Evolutionary conservation across 192 early-diverging fungal species (phyloP).

Genomic region (Backusella luteola): DNA sequence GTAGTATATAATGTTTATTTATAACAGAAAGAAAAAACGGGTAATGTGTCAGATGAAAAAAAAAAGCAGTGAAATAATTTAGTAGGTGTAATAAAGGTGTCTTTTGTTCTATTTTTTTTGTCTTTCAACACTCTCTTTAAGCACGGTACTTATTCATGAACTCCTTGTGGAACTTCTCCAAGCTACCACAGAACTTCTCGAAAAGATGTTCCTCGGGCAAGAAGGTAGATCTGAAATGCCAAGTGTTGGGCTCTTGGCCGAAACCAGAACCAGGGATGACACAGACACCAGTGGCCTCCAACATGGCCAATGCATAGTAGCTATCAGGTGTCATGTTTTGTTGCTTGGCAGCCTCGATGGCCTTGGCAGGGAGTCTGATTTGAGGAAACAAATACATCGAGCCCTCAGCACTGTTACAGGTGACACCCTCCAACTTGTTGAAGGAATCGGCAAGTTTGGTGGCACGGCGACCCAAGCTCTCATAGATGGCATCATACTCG

Average conservation of each 20-base stretch:
- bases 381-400: constrained; percentile 97
- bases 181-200: constrained; percentile 79
- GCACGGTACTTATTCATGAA: constrained; percentile 76
- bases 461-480: constrained; percentile 82
- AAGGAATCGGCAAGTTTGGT: constrained; percentile 70
- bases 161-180: constrained; percentile 77
- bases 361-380: constrained; percentile 71
- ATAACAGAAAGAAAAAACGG: background rate
- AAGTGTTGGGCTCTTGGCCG: constrained; percentile 84
- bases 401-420: constrained; percentile 82
- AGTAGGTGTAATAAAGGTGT: background rate
- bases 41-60: background rate
- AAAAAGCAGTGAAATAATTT: background rate
- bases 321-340: constrained; percentile 78
- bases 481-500: constrained; percentile 75
- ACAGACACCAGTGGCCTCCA: constrained; percentile 94
- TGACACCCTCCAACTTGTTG: constrained; percentile 80
- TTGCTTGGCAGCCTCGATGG: constrained; percentile 74
- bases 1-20: constrained; percentile 2
- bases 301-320: constrained; percentile 88
- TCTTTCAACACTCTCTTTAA: constrained; percentile 18
- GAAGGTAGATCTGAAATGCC: constrained; percentile 97
- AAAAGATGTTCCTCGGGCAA: constrained; percentile 91
- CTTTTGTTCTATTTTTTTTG: background rate
- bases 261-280: constrained; percentile 95